Conservation (phyloP, 1,139 yeast species). For the Geotrichum reessii region DNA sequence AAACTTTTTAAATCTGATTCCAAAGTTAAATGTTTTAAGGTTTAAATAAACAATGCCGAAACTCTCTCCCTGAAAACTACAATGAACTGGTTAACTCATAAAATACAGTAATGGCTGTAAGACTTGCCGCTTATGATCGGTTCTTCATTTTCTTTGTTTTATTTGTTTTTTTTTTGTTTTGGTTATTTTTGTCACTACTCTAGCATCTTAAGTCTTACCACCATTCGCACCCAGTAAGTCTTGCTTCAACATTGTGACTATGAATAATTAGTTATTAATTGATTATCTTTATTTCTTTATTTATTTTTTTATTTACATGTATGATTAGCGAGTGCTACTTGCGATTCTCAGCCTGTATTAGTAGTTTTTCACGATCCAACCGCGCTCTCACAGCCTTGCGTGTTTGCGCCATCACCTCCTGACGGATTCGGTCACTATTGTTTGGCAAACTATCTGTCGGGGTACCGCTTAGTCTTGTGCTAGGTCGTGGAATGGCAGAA, state of each 20-base stretch:
- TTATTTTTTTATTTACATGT: background rate
- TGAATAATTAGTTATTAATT: background rate
- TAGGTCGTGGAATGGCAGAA: constrained; percentile 10
- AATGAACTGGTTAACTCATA: no score
- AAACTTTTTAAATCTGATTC: background rate
- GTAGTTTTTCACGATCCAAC: constrained; percentile 26
- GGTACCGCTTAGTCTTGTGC: background rate
- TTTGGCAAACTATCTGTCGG: constrained; percentile 3
- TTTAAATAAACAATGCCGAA: no score
- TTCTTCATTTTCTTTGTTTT: no score
- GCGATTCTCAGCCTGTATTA: constrained; percentile 14
- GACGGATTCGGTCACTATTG: constrained; percentile 19
- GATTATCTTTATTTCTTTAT: background rate
- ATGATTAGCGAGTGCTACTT: background rate
- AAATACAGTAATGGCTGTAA: no score
- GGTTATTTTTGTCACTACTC: no score
- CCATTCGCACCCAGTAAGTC: background rate
- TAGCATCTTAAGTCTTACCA: no score
- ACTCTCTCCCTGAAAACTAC: no score
- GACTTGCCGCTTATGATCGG: no score
- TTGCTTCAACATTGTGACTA: background rate
- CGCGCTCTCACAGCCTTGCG: constrained; percentile 30
- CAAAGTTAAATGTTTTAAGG: background rate
- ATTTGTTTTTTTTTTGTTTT: no score
- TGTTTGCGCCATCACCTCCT: constrained; percentile 29